Evolutionary conservation across 371 early-diverging fungal species (phyloP), one percentile per base, ranked within the genome.

Genomic region (Polyrhizophydium stewartii): DNA sequence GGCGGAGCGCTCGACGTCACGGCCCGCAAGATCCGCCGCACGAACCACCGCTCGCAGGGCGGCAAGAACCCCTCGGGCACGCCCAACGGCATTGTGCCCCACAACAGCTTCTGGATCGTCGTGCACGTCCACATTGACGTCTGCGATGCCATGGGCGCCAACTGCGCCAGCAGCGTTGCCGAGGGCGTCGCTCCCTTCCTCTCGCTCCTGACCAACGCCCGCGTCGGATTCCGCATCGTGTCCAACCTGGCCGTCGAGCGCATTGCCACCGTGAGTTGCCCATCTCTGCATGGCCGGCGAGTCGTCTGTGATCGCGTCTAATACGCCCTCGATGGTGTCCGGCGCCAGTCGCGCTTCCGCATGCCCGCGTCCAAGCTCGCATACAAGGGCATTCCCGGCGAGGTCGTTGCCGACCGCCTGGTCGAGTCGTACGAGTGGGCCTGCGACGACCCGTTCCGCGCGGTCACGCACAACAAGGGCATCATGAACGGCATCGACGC

Each of bases 401-500:
- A 67, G 40, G 70, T 77, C 24, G 82, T 87, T 0, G 85, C 86
- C 12, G 67, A 69, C 35, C 75, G 82, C 17, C 71, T 88, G 13
- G 60, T 88, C 32, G 87, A 87, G 51, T 86, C 86, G 25, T 79
- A 72, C 58, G 77, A 83, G 40, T 86, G 84, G 85, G 88, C 88
- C 16, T 66, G 73, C n/a, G 72, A 82, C 38, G 88, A 88, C 52
- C 81, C 79, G 22, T 86, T 75, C 60, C 78, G 88, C 9, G 85
- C 86, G 5, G 74, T 83, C 0, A 88, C 88, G 0, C 86, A 88
- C 66, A 88, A 88, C 75, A 88, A 88, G 68, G 88, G 88, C 13
- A 85, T 88, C 58, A 87, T 88, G 87, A 88, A 88, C 67, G 87
- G 87, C 2, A 78, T 87, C 38, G 87, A 86, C 58, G 85, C 88